These are phyloP conservation scores for Karstenula rhodostoma DNA, from an alignment of 2,329 filamentous ascomycete genomes.

Conservation along the genomic window DNA sequence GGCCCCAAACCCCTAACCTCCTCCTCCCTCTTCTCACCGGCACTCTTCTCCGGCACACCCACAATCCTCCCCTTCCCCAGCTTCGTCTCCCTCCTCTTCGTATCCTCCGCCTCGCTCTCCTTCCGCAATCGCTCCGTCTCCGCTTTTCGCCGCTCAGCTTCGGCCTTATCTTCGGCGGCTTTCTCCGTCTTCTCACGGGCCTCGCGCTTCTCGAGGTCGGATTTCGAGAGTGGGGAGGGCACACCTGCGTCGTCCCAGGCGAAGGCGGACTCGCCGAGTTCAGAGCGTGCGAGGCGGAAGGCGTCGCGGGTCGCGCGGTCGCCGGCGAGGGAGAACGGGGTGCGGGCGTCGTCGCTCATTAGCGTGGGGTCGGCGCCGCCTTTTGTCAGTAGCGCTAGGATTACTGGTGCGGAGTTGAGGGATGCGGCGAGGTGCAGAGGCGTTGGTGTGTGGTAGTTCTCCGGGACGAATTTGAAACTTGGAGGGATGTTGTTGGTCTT, in stretches of 20 bases:
- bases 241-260: slow-evolving; percentile 81
- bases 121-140: slow-evolving; percentile 77
- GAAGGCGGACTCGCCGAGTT: slow-evolving; percentile 79
- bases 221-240: slow-evolving; percentile 72
- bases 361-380: slow-evolving; percentile 76
- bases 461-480: slow-evolving; percentile 78
- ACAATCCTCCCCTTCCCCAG: slow-evolving; percentile 62
- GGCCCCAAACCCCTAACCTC: slow-evolving; percentile 85
- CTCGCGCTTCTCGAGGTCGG: slow-evolving; percentile 74
- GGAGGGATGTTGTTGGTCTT: slow-evolving; percentile 75
- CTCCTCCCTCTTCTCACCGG: slow-evolving; percentile 82
- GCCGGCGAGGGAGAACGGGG: slow-evolving; percentile 85
- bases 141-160: slow-evolving; percentile 69
- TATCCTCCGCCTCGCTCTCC: slow-evolving; percentile 59
- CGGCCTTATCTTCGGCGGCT: slow-evolving; percentile 69
- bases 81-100: slow-evolving; percentile 60
- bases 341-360: slow-evolving; percentile 72
- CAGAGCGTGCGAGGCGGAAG: slow-evolving; percentile 85
- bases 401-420: slow-evolving; percentile 79
- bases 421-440: slow-evolving; percentile 86
- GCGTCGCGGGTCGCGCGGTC: slow-evolving; percentile 87
- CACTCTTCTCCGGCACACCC: slow-evolving; percentile 70
- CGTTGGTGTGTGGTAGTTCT: slow-evolving; percentile 79
- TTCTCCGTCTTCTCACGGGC: slow-evolving; percentile 75
- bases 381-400: slow-evolving; percentile 78